phyloP scores from a whole-genome alignment of 2,329 filamentous ascomycete genomes.

The Fusarium succisae region DNA sequence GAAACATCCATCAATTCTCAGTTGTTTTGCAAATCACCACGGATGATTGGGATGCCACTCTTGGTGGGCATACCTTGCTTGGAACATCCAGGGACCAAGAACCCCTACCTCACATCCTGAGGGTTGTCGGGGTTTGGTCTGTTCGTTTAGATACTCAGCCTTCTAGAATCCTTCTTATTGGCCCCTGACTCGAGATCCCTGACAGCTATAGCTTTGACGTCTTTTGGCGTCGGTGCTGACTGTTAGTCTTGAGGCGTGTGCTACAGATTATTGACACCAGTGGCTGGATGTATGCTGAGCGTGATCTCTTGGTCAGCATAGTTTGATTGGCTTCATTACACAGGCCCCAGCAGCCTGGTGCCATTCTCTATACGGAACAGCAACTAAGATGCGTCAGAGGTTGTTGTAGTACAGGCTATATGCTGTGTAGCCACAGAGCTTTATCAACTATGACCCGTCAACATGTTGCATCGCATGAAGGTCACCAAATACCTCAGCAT shows the following conservation, averaged over 20 bases:
- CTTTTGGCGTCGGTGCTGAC: constrained; percentile 21
- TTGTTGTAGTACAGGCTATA: constrained; percentile 4
- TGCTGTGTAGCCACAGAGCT: constrained; percentile 1
- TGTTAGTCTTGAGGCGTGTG: constrained; percentile 18
- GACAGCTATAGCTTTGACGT: constrained; percentile 23
- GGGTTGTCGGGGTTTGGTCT: constrained; percentile 3
- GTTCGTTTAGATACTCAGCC: constrained; percentile 30
- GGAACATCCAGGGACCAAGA: constrained; percentile 5
- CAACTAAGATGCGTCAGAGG: background rate
- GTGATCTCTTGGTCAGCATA: constrained; percentile 2
- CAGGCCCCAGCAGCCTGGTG: constrained; percentile 12
- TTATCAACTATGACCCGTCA: constrained; percentile 21
- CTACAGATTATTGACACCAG: constrained; percentile 26
- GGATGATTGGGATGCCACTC: constrained; percentile 2
- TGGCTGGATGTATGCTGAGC: constrained; percentile 5
- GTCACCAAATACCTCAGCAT: background rate
- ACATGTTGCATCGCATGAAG: constrained; percentile 16
- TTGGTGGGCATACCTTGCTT: constrained; percentile 12
- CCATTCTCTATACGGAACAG: constrained; percentile 10
- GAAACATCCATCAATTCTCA: background rate
- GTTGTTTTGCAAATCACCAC: background rate
- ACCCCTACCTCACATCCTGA: constrained; percentile 20
- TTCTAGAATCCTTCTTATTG: constrained; percentile 42
- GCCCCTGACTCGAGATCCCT: constrained; percentile 28
- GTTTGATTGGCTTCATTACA: constrained; percentile 29